Base-by-base conservation (phyloP, 345 rosid species). In the Eucalyptus erythrocorys region DNA sequence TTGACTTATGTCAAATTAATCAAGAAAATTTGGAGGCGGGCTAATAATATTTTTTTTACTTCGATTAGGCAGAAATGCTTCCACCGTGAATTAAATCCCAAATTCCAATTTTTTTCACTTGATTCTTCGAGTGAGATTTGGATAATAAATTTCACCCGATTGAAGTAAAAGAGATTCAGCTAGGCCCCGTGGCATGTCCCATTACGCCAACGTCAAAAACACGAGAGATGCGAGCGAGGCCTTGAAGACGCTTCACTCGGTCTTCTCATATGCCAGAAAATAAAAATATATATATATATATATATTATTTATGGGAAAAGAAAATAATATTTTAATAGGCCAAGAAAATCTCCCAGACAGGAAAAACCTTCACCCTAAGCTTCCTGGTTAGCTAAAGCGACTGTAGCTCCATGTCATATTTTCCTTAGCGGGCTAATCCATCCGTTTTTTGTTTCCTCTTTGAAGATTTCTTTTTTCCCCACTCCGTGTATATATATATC, bases 1-100 rank as follows among this genome's bases (percentile, higher is more conserved):
- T 3, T 30, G 16, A 30, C 1, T 30, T 0, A 3, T 64, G 2
- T n/a, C 2, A 4, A 14, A n/a, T 64, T n/a, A 1, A 64, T 12
- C 5, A 13, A 7, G 19, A n/a, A n/a, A 7, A 22, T 7, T 6
- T 14, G 9, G 5, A 50, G 10, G 5, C 0, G 5, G 37, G 76
- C 5, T n/a, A 5, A 51, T 21, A 12, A 59, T 59, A 59, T 27
- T 6, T 59, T 27, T 48, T 9, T 59, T 10, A 27, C 32, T 59
- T 59, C 0, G 13, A 4, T 64, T 0, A 4, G 3, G 37, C 76
- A 64, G 4, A n/a, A 55, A 24, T 32, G 10, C 3, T 15, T 68
- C 1, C 6, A 22, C 13, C 42, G 1, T 3, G 17, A 8, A 3
- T 16, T 15, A 68, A 68, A 15, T 17, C 12, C 42, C 21, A 16